Conservation (phyloP, 2,329 filamentous ascomycete species). For the Ceratocystis huliohia region DNA sequence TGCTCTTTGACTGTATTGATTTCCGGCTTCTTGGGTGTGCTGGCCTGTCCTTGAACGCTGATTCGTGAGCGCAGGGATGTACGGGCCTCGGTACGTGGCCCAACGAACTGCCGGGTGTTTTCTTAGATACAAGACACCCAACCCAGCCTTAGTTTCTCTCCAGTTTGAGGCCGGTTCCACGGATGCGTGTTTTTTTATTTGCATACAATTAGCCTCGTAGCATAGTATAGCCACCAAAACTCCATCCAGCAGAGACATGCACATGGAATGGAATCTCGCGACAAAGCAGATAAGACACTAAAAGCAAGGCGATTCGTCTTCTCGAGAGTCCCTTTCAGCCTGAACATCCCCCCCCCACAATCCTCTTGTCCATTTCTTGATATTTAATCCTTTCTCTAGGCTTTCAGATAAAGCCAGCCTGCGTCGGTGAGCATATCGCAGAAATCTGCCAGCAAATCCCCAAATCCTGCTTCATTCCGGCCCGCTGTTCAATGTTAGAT, state of each 20-base stretch:
- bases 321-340: too few species aligned
- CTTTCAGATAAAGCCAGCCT: not conserved
- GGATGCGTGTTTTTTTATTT: not conserved
- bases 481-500: not conserved
- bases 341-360: not conserved
- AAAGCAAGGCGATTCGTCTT: not conserved
- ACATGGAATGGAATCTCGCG: not conserved
- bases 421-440: not conserved
- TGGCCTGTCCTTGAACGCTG: not conserved
- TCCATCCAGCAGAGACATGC: not conserved
- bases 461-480: not conserved
- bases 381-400: not conserved
- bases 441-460: not conserved
- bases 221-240: not conserved
- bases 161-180: not conserved
- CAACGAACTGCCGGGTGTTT: not conserved
- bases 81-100: not conserved
- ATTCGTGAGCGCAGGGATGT: not conserved
- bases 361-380: not conserved
- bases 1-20: too few species aligned
- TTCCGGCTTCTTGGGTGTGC: not conserved
- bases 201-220: not conserved
- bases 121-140: not conserved
- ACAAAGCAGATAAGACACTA: not conserved
- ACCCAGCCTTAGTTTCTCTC: not conserved